Evolutionary conservation across 495 filamentous ascomycete genomes (phyloP), one percentile per base, ranked within the genome.

Genomic region (Durotheca rogersii): DNA sequence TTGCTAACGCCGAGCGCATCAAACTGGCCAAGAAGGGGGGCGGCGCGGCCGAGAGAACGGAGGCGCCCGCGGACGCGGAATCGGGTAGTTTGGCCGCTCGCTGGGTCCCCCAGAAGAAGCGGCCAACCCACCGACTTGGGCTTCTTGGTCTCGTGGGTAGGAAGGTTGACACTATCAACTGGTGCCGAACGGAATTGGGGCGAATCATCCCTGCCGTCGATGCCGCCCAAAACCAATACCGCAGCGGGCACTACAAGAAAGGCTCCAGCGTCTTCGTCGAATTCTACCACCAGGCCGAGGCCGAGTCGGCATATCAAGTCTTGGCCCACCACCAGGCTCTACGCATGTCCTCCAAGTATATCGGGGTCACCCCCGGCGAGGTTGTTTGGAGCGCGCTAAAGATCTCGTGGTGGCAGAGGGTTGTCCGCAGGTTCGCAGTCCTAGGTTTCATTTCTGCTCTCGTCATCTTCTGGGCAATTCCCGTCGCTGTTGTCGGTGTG

Each of bases 401-500:
- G 43, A 89, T 98, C 59, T 84, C 82, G 38, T 96, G 91, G 91
- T 91, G 86, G 83, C 87, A 93, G 65, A 76, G 81, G 23, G 71
- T 95, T 20, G 60, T 94, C 35, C 87, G 90, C 36, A 75, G 83
- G 66, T 77, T 85, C 42, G 78, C 73, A 10, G 86, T 88, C 7
- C 70, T 84, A 34, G 81, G 74, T 37, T 87, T 92, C 65, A 83
- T 96, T 42, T 64, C 70, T 18, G 87, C 78, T 15, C 68, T 96
- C 69, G 89, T 97, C 62, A 78, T 98, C 61, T 96, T 98, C 78
- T 97, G 90, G 90, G 87, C 90, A 3, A 88, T 98, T 49, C 93
- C 93, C 2, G 89, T 95, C 25, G 88, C 84, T 15, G 76, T 89
- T 45, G 90, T 96, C 44, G 92, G 88, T 74, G 52, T 78, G 12